Evolutionary conservation across 2,329 filamentous ascomycete species (phyloP).

Genomic region (Mycogone perniciosa): DNA sequence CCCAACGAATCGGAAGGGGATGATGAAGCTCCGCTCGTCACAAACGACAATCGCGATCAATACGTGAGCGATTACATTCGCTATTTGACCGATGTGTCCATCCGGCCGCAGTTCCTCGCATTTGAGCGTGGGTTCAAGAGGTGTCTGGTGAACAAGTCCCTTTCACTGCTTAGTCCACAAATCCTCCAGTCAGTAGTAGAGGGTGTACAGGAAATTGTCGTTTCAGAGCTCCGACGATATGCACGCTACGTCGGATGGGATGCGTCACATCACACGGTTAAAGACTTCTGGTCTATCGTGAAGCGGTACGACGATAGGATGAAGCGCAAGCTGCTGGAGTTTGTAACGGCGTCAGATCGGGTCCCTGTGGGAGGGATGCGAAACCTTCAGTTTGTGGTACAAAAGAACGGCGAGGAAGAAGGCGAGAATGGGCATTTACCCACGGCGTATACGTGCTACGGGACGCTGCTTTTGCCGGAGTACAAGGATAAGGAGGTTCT

Average conservation of each 20-base stretch:
- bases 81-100: constrained; percentile 73
- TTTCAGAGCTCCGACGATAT: constrained; percentile 62
- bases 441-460: constrained; percentile 89
- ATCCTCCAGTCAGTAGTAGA: constrained; percentile 75
- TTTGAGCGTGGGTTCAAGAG: constrained; percentile 76
- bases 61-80: constrained; percentile 81
- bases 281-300: constrained; percentile 80
- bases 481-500: constrained; percentile 68
- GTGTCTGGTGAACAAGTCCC: constrained; percentile 63
- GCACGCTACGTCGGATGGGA: constrained; percentile 80
- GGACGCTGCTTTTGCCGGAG: constrained; percentile 76
- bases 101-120: constrained; percentile 70
- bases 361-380: constrained; percentile 81
- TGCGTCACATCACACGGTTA: constrained; percentile 60
- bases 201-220: constrained; percentile 74
- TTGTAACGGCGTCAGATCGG: constrained; percentile 88
- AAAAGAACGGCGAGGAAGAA: constrained; percentile 63
- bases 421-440: constrained; percentile 57
- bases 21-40: constrained; percentile 65
- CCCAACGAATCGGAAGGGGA: constrained; percentile 5
- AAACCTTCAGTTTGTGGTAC: constrained; percentile 77
- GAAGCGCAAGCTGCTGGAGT: constrained; percentile 75
- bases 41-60: constrained; percentile 66
- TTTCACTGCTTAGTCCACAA: constrained; percentile 64
- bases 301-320: constrained; percentile 59